phyloP scores from a whole-genome alignment of 2,329 filamentous ascomycete genomes.

The Trichoderma endophyticum region DNA sequence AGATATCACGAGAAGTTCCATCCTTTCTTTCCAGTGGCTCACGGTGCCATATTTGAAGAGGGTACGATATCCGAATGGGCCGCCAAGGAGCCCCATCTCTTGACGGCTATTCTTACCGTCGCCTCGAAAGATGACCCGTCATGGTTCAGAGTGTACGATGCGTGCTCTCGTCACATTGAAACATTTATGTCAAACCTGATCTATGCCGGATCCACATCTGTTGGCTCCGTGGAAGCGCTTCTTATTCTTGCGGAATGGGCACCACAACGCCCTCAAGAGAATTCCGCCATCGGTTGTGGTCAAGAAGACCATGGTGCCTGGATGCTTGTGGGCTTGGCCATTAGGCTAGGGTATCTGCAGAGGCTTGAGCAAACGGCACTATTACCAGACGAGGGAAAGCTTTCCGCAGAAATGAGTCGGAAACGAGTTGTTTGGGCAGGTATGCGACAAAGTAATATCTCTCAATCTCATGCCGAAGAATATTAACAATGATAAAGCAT shows the following conservation, averaged over 20 bases:
- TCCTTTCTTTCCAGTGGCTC: not conserved
- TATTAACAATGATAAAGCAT: not conserved
- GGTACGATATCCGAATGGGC: constrained; percentile 1
- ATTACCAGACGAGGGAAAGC: not conserved
- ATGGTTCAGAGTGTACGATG: not conserved
- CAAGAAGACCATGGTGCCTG: not conserved
- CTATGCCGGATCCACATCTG: not conserved
- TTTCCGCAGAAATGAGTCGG: not conserved
- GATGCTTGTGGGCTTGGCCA: not conserved
- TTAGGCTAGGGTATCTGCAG: not conserved
- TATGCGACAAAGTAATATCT: not conserved
- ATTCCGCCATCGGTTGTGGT: not conserved
- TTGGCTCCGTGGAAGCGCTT: not conserved
- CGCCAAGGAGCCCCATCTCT: not conserved
- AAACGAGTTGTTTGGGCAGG: not conserved
- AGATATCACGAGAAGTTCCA: not conserved
- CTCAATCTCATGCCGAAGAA: not conserved
- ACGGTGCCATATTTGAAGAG: not conserved
- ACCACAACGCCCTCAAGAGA: not conserved
- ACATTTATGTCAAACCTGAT: not conserved
- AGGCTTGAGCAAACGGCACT: not conserved
- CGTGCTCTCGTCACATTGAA: not conserved
- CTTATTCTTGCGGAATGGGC: not conserved
- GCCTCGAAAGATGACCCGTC: not conserved
- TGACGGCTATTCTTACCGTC: not conserved